A percentile compares a stretch with the other conserved stretches of the same genome.
These are phyloP conservation scores for Phytophthora cactorum DNA, from an alignment of 352 stramenopile species.

Conservation along the genomic window DNA sequence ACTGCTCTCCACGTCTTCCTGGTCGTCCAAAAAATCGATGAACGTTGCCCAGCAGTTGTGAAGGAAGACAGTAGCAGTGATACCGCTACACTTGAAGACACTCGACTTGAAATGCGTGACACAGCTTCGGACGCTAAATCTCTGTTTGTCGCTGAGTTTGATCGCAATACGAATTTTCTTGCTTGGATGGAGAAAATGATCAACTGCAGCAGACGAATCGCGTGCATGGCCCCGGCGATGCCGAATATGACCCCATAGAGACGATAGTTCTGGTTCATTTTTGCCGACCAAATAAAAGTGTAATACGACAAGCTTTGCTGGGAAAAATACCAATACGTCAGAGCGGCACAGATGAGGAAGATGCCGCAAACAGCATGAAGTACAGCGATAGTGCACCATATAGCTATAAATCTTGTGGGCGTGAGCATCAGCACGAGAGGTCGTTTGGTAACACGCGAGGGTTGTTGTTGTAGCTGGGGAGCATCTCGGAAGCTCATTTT, in stretches of 20 bases:
- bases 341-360: constrained; percentile 25
- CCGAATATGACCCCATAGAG: constrained; percentile 36
- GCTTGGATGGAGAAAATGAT: constrained; percentile 24
- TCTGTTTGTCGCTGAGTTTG: constrained; percentile 1
- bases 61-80: background rate
- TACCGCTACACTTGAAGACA: background rate
- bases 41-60: background rate
- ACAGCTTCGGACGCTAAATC: background rate
- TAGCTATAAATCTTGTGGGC: background rate
- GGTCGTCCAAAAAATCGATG: background rate
- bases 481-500: background rate
- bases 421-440: background rate
- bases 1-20: constrained; percentile 5
- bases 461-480: background rate
- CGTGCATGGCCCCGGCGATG: constrained; percentile 32
- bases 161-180: constrained; percentile 24
- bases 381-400: background rate
- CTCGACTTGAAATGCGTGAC: background rate
- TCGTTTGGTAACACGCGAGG: background rate
- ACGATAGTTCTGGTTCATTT: constrained; percentile 27
- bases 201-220: constrained; percentile 25
- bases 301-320: constrained; percentile 33
- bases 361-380: background rate
- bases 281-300: constrained; percentile 25
- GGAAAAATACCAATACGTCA: constrained; percentile 36